These are phyloP conservation scores for Bipolaris cookei DNA, from an alignment of 2,329 filamentous ascomycete species.

Conservation along the genomic window DNA sequence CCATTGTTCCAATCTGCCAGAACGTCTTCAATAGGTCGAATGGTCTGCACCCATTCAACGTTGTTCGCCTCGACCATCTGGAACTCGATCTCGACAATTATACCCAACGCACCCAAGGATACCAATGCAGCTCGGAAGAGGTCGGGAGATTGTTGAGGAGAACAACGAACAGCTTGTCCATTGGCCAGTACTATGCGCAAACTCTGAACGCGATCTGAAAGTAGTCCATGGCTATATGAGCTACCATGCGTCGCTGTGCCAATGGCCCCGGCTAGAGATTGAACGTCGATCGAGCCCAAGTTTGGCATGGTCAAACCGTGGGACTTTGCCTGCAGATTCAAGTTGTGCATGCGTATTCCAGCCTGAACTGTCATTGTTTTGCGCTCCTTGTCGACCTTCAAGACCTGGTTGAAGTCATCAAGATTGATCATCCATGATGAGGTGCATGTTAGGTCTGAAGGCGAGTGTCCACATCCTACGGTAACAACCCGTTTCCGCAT, in stretches of 20 bases:
- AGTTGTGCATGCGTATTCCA: slow-evolving; percentile 80
- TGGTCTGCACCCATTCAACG: slow-evolving; percentile 83
- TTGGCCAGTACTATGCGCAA: slow-evolving; percentile 83
- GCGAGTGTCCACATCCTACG: slow-evolving; percentile 91
- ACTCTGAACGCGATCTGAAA: slow-evolving; percentile 77
- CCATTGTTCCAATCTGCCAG: slow-evolving; percentile 73
- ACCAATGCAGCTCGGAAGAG: slow-evolving; percentile 89
- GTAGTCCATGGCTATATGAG: slow-evolving; percentile 79
- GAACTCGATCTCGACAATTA: slow-evolving; percentile 88
- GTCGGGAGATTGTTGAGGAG: slow-evolving; percentile 69
- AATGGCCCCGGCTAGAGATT: slow-evolving; percentile 91
- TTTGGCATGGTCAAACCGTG: slow-evolving; percentile 86
- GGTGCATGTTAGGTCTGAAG: slow-evolving; percentile 88
- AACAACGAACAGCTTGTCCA: slow-evolving; percentile 75
- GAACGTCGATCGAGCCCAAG: slow-evolving; percentile 91
- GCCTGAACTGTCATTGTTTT: slow-evolving; percentile 78
- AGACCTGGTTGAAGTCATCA: slow-evolving; percentile 76
- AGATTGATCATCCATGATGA: slow-evolving; percentile 95
- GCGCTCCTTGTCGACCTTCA: slow-evolving; percentile 70
- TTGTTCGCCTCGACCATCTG: slow-evolving; percentile 80
- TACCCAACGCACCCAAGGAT: slow-evolving; percentile 86
- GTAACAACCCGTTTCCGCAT: slow-evolving; percentile 83
- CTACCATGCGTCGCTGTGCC: slow-evolving; percentile 93
- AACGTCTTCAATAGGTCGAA: slow-evolving; percentile 73
- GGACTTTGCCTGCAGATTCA: slow-evolving; percentile 76